These are phyloP conservation scores for Ceratobasidium sp. DNA, from an alignment of 1,284 basidiomycete genomes.

Conservation along the genomic window DNA sequence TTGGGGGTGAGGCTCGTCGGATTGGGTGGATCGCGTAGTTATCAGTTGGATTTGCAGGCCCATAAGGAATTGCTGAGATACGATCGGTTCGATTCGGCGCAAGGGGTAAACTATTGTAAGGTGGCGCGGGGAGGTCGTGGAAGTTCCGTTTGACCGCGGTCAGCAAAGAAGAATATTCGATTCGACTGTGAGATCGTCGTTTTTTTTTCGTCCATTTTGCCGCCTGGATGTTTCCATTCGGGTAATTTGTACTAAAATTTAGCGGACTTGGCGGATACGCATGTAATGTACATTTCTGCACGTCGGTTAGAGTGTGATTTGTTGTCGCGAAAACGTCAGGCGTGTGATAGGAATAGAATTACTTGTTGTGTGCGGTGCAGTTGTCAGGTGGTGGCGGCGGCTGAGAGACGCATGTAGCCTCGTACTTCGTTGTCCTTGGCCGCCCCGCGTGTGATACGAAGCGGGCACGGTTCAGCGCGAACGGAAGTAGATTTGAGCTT, in stretches of 20 bases:
- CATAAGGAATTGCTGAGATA: background rate
- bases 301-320: background rate
- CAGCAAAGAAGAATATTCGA: conserved; percentile 3
- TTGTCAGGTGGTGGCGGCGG: background rate
- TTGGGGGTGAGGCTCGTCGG: background rate
- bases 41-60: background rate
- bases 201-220: background rate
- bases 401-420: background rate
- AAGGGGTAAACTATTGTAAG: too few relatives aligned
- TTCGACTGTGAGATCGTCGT: conserved; percentile 4
- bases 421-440: background rate
- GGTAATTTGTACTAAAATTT: background rate
- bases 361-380: background rate
- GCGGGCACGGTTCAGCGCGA: background rate
- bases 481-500: background rate
- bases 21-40: conserved; percentile 6
- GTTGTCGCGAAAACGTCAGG: background rate
- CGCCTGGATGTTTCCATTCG: background rate
- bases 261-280: background rate
- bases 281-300: background rate
- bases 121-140: conserved; percentile 11
- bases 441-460: background rate
- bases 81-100: conserved; percentile 4
- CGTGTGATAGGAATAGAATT: background rate
- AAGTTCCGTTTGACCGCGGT: background rate